Evolutionary conservation across 768 basidiomycete species (phyloP), one percentile per base, ranked within the genome.

Genomic region (Russula sp.): DNA sequence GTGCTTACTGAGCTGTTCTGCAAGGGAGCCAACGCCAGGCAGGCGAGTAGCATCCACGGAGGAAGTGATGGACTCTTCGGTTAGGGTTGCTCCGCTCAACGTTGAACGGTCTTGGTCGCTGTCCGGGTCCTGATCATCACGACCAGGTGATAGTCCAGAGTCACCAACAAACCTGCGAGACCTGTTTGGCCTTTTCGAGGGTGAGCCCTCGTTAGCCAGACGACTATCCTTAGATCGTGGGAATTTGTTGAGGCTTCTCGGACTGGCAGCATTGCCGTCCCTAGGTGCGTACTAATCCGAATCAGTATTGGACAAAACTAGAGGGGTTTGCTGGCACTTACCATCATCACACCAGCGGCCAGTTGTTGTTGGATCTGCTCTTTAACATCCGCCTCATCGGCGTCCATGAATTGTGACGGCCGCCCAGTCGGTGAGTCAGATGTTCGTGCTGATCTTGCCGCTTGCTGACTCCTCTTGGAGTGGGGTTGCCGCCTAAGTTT

Each of bases 341-440:
- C 89, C 64, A 89, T 77, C 59, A 82, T 84, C 16, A 82, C 86
- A 40, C 89, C 91, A 60, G 85, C 86, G 39, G 82, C 86, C 35
- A 95, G 75, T 64, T 91, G 91, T 65, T 89, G 86, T 70, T 94
- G 90, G 50, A 96, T 90, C 72, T 95, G 92, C 69, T 89, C 87
- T 66, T 89, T 83, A 8, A 90, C 91, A 68, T 87, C 80, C 13
- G 82, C 85, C 57, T 91, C 91, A 67, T 94, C 91, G 4, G 91
- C 91, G 72, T 94, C 91, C 87, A 91, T 87, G 70, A 93, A 93
- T 69, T 92, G 91, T 11, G 91, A 93, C 3, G 81, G 79, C 6
- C 84, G 82, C 18, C 84, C 84, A 69, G 74, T 78, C 56, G 79
- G 79, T 2, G 69, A 71, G 34, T 74, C 74, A 4, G 81, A 79